Conservation (phyloP, 805 yeast species). For the Blastobotrys attinorum region DNA sequence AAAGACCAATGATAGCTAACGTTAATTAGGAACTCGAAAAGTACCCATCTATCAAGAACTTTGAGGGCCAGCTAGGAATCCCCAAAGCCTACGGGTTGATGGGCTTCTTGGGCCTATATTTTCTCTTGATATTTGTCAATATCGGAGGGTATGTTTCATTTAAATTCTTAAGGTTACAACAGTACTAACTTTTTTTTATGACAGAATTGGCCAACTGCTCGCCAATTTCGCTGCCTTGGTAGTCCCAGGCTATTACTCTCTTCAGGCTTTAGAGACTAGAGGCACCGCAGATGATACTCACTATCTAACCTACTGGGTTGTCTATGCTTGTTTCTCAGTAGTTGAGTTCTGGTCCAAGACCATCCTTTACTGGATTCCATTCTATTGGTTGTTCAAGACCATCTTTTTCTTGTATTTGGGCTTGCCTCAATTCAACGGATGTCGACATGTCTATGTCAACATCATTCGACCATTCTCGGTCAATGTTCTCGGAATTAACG, state of each 20-base stretch:
- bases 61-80: slow-evolving; percentile 28
- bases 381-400: slow-evolving; percentile 92
- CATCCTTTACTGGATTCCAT: slow-evolving; percentile 91
- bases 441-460: slow-evolving; percentile 56
- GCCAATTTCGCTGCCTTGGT: slow-evolving; percentile 89
- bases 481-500: slow-evolving; percentile 26
- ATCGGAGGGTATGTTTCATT: no score
- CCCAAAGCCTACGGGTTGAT: slow-evolving; percentile 85
- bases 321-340: slow-evolving; percentile 86
- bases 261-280: slow-evolving; percentile 71
- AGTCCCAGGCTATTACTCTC: slow-evolving; percentile 82
- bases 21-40: slow-evolving; percentile 25
- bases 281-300: slow-evolving; percentile 72
- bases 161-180: slow-evolving; percentile 11
- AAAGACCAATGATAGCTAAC: not conserved
- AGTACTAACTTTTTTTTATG: not conserved
- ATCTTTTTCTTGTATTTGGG: slow-evolving; percentile 79
- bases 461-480: slow-evolving; percentile 57
- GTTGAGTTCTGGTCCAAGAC: slow-evolving; percentile 94
- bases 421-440: slow-evolving; percentile 84
- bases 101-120: slow-evolving; percentile 56
- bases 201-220: slow-evolving; percentile 78
- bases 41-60: slow-evolving; percentile 24
- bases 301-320: slow-evolving; percentile 94
- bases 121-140: slow-evolving; percentile 76